Evolutionary conservation across 2,329 filamentous ascomycete genomes (phyloP).

Genomic region (Colletotrichum acutatum): DNA sequence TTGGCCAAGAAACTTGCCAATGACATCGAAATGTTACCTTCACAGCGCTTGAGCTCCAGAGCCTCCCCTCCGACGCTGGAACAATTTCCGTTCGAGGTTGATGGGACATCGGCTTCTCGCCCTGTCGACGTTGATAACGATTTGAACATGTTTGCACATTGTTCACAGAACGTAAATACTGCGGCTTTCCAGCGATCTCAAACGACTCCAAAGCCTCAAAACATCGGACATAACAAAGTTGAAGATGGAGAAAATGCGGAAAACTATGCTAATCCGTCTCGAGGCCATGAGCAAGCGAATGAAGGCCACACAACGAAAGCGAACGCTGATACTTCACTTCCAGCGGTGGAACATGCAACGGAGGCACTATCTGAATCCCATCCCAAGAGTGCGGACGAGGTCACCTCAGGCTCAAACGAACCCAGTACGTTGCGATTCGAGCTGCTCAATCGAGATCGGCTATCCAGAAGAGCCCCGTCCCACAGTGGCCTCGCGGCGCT

Average conservation of each 20-base stretch:
- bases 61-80: not conserved
- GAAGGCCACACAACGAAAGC: not conserved
- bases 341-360: not conserved
- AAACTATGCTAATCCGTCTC: not conserved
- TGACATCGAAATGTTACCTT: slow-evolving; percentile 1
- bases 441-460: not conserved
- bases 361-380: not conserved
- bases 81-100: slow-evolving; percentile 11
- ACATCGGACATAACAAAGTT: too few species aligned
- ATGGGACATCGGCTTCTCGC: not conserved
- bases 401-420: not conserved
- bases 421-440: not conserved
- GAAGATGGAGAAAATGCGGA: not conserved
- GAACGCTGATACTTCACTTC: not conserved
- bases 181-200: too few species aligned
- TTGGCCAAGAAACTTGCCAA: not conserved
- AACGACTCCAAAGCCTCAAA: not conserved
- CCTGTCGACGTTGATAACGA: too few species aligned
- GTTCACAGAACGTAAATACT: not conserved
- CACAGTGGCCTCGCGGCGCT: slow-evolving; percentile 15
- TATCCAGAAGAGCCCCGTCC: not conserved
- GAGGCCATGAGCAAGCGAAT: not conserved
- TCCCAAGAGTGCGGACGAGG: not conserved
- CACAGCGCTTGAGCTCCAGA: not conserved
- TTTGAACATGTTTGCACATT: not conserved